Percentiles rank a stretch among this genome's conserved stretches.
Conservation (phyloP, 2,329 filamentous ascomycete species). For the Ophiocordyceps sinensis region DNA sequence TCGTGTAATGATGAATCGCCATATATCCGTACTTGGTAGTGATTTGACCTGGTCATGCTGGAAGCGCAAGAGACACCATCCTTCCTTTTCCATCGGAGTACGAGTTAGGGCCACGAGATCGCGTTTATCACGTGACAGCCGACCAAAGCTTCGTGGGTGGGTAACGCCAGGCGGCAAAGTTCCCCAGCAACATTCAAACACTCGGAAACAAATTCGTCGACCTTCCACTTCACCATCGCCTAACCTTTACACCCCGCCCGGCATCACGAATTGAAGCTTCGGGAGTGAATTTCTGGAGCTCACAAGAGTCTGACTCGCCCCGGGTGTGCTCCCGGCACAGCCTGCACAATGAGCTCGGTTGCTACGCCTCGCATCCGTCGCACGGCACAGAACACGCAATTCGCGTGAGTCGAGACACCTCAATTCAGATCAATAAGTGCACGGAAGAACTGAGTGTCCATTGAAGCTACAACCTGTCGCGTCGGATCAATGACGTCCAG, state of each 20-base stretch:
- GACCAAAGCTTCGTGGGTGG: neutral
- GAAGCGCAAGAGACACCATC: too few species aligned
- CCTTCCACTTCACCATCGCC: too few species aligned
- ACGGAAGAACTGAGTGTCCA: constrained; percentile 1
- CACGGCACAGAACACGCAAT: constrained; percentile 32
- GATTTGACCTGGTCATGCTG: too few species aligned
- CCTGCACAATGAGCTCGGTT: constrained; percentile 16
- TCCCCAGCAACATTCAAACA: neutral
- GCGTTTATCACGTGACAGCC: too few species aligned
- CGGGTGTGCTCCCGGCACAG: constrained; percentile 3
- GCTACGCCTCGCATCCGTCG: constrained; percentile 27
- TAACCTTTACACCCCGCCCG: neutral
- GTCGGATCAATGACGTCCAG: constrained; percentile 44
- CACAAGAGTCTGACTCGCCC: neutral
- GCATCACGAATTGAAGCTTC: neutral
- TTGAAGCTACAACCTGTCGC: constrained; percentile 42
- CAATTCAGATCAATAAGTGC: neutral
- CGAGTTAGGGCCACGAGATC: too few species aligned
- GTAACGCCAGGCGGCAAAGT: neutral
- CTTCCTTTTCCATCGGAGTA: too few species aligned
- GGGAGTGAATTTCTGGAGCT: neutral
- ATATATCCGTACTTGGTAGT: too few species aligned
- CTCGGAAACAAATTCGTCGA: too few species aligned
- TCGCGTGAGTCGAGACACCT: constrained; percentile 22
- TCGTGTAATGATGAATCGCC: too few species aligned